phyloP scores from a whole-genome alignment of 78 protist species.

The Ministeria vibrans region DNA sequence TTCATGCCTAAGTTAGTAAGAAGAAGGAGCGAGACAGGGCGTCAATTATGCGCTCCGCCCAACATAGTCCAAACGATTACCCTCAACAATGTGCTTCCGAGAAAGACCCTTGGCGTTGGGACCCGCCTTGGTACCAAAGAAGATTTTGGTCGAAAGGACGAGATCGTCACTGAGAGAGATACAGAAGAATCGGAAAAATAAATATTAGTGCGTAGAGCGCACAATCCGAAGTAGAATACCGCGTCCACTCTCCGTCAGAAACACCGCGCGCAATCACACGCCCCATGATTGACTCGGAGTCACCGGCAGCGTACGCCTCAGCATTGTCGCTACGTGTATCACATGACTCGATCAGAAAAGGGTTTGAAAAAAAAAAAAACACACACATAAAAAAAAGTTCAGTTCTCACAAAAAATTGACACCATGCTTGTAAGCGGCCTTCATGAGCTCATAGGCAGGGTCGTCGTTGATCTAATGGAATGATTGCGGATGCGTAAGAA shows the following conservation, averaged over 20 bases:
- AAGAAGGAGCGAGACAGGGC: neutral
- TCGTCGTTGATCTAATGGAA: neutral
- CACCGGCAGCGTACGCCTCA: slow-evolving; percentile 21
- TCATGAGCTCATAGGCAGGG: slow-evolving; percentile 19
- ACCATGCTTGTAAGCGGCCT: slow-evolving; percentile 15
- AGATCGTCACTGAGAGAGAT: neutral
- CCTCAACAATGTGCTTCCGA: slow-evolving; percentile 55
- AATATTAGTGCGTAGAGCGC: neutral
- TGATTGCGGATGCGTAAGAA: neutral
- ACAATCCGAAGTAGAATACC: too few relatives aligned
- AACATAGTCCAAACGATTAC: neutral
- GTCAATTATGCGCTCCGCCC: neutral
- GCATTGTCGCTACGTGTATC: slow-evolving; percentile 9
- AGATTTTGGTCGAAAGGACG: slow-evolving; percentile 24
- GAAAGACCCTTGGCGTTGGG: slow-evolving; percentile 33
- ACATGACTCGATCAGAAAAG: neutral
- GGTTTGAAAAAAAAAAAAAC: neutral
- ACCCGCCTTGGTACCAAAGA: slow-evolving; percentile 28
- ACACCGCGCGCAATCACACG: slow-evolving; percentile 16
- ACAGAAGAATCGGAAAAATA: too few relatives aligned
- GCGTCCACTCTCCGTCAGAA: slow-evolving; percentile 23
- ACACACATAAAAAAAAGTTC: neutral
- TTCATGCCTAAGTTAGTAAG: neutral
- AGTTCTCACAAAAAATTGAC: slow-evolving; percentile 26
- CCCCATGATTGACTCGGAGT: slow-evolving; percentile 31